Base-by-base conservation (phyloP, 75 land plant genomes). In the Selaginella moellendorffii region DNA sequence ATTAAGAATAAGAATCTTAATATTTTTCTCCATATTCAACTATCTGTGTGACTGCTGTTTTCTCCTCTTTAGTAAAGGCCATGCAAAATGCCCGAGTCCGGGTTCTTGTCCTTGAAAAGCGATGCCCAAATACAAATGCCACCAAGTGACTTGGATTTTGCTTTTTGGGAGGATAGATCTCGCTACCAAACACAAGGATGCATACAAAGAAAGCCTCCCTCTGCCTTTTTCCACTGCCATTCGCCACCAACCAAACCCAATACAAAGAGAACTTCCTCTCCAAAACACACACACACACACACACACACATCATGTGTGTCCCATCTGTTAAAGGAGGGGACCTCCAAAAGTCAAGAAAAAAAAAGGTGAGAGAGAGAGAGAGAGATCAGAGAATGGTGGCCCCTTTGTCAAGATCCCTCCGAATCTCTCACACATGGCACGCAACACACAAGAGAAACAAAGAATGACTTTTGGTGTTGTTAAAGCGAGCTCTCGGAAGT, bases 231-330 rank as follows among this genome's bases (percentile, higher is more conserved):
- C 46, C 46, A 36, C 46, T 36, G 46, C 14, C 46, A 36, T 36
- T 36, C 10, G 10, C 14, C 14, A 36, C 46, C 46, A 36, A 36
- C 46, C 46, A 36, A 5, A 14, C 14, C 14, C 46, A 36, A 36
- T 36, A 36, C 46, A 36, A 36, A 36, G 46, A 36, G 46, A 36
- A 36, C 46, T 36, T 36, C 10, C 46, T 14, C 5, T 14, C 5
- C 46, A 36, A 36, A 5, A 36, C 46, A 14, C 46, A 36, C 46
- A 36, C 46, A 14, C 46, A 36, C 46, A 36, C 46, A 36, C 46
- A 36, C 46, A 36, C 46, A 36, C 46, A 36, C 46, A 36, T 36
- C 46, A 36, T 36, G 46, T 36, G 46, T 36, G 46, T 36, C 46
- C 46, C 46, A 36, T 36, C 46, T 36, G 14, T 5, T 14, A 36